phyloP scores from a whole-genome alignment of 1,139 yeast genomes.

The Schizosaccharomyces versatilis region DNA sequence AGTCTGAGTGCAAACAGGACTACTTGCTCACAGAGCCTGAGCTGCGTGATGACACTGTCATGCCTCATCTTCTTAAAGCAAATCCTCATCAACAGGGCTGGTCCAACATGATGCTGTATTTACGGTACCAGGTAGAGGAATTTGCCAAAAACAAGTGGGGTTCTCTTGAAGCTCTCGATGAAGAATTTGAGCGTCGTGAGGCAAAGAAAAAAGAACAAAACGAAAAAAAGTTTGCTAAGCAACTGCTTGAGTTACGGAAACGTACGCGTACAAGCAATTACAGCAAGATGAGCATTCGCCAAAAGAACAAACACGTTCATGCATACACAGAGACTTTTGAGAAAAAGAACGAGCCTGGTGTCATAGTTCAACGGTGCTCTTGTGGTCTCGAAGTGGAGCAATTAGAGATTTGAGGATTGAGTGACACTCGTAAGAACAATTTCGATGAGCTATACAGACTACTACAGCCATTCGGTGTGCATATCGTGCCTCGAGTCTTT shows the following conservation, averaged over 20 bases:
- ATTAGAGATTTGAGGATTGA: conserved; percentile 3
- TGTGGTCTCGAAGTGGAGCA: conserved; percentile 10
- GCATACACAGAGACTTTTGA: conserved; percentile 6
- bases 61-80: conserved; percentile 68
- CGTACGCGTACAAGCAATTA: conserved; percentile 83
- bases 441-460: too few relatives aligned
- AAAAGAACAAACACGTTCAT: conserved; percentile 8
- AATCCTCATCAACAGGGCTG: conserved; percentile 82
- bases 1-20: conserved; percentile 87
- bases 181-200: conserved; percentile 79
- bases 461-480: too few relatives aligned
- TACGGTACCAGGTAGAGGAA: conserved; percentile 76
- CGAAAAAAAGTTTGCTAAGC: conserved; percentile 55
- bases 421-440: not conserved
- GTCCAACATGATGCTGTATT: conserved; percentile 76
- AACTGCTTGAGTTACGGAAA: conserved; percentile 65
- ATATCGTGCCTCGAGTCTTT: too few relatives aligned
- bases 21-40: conserved; percentile 42
- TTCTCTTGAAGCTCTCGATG: conserved; percentile 63
- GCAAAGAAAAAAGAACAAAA: conserved; percentile 45
- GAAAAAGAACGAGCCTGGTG: conserved; percentile 5
- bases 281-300: conserved; percentile 20
- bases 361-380: conserved; percentile 6
- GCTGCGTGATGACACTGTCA: conserved; percentile 40
- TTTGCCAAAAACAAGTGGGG: conserved; percentile 93